A percentile compares a stretch with the other conserved stretches of the same genome.
Conservation (phyloP, 169 alveolate genomes). For the Toxoplasma gondii region DNA sequence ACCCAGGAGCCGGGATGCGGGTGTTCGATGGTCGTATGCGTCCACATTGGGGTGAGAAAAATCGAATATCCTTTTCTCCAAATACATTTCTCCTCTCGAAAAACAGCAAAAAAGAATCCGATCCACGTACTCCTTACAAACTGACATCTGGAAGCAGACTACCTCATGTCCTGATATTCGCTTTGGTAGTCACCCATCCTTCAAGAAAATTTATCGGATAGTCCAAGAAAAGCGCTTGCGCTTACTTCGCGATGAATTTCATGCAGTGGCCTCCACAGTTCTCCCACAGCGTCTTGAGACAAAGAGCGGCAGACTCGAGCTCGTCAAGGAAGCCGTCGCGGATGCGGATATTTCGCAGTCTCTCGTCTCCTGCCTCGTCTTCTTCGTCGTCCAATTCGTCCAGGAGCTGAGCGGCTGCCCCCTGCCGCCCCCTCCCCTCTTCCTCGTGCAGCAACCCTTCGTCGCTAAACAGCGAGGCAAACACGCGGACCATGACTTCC, state of each 20-base stretch:
- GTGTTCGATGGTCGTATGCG: too few species aligned
- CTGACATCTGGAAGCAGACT: too few species aligned
- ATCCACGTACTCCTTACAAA: too few species aligned
- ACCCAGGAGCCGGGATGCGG: too few species aligned
- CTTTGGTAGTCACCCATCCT: too few species aligned
- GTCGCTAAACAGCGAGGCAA: conserved; percentile 45
- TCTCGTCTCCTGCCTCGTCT: not conserved
- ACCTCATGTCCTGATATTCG: too few species aligned
- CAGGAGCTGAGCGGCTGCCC: conserved; percentile 22
- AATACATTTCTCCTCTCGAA: too few species aligned
- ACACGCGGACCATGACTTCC: conserved; percentile 50
- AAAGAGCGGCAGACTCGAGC: conserved; percentile 50
- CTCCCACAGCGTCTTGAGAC: conserved; percentile 44
- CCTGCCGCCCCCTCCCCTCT: not conserved
- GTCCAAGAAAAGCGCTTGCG: too few species aligned
- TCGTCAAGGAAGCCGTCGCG: conserved; percentile 47
- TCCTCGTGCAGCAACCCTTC: conserved; percentile 29
- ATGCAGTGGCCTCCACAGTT: conserved; percentile 41
- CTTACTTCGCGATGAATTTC: conserved; percentile 26
- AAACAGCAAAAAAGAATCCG: too few species aligned
- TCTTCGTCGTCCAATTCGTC: conserved; percentile 30
- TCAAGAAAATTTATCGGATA: too few species aligned
- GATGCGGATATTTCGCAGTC: not conserved
- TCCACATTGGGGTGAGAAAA: too few species aligned
- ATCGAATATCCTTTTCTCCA: too few species aligned